Base-by-base conservation (phyloP, 2,329 filamentous ascomycete genomes). In the Pseudopithomyces chartarum region DNA sequence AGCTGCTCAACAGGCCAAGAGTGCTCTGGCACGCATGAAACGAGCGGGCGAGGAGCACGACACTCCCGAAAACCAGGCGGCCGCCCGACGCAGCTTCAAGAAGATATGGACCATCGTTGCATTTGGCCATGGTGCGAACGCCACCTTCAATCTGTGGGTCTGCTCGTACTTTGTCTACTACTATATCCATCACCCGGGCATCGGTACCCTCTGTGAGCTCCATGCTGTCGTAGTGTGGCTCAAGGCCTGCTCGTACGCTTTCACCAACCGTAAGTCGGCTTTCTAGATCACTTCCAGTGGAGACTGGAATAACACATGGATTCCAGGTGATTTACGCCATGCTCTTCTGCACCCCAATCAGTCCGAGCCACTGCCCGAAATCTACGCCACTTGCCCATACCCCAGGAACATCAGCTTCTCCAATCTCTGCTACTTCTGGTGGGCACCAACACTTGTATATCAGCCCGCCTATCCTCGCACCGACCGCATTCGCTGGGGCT, bases 371-470 rank as follows among this genome's bases (percentile, higher is more conserved):
- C 80, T 97, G 3, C 95, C 95, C 0, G 87, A 91, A 36, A 82
- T 98, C 22, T 99, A 98, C 79, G 81, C 84, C 12, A 73, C 85
- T 52, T 96, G 92, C 68, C 91, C 94, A 0, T 99, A 99, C 73
- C 95, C 95, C 0, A 78, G 85, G 46, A 99, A 98, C 75, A 91
- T 99, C 75, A 96, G 92, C 2, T 83, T 97, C 64, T 79, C 83
- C 49, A 99, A 98, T 73, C 81, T 99, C 23, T 86, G 86, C 56
- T 99, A 98, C 78, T 99, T 99, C 76, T 98, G 95, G 94, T 94
- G 93, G 88, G 95, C 94, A 0, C 95, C 95, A 0, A 99, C 95
- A 0, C 83, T 99, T 51, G 90, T 98, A 43, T 99, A 99, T 75
- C 95, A 99, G 79, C 95, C 95, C 1, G 92, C 95, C 13, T 99